phyloP scores from a whole-genome alignment of 2,329 filamentous ascomycete genomes.

The Grosmannia clavigera region DNA sequence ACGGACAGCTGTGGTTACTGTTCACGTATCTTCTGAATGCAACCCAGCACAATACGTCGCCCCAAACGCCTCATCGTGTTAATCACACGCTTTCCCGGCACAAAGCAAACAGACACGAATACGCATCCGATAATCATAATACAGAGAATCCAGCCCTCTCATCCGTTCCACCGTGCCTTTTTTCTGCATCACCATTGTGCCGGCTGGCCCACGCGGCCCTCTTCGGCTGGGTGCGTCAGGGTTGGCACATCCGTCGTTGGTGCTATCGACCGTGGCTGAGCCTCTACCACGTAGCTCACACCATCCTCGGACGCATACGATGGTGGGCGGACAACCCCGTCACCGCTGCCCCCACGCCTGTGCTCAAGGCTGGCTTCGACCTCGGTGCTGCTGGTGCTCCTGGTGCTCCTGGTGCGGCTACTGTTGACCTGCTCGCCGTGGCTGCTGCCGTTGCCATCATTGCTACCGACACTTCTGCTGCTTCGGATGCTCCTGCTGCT shows the following conservation, averaged over 20 bases:
- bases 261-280: slow-evolving; percentile 45
- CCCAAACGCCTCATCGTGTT: not conserved
- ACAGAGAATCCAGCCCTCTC: not conserved
- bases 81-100: not conserved
- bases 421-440: slow-evolving; percentile 3
- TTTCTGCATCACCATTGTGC: slow-evolving; percentile 13
- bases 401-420: no score
- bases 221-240: slow-evolving; percentile 27
- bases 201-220: slow-evolving; percentile 17
- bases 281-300: slow-evolving; percentile 58
- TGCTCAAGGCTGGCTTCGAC: no score
- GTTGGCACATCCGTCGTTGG: slow-evolving; percentile 29
- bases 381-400: no score
- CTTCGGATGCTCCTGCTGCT: slow-evolving; percentile 12
- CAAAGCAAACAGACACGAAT: not conserved
- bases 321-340: slow-evolving; percentile 42
- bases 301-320: slow-evolving; percentile 69
- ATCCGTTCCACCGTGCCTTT: not conserved
- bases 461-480: slow-evolving; percentile 3
- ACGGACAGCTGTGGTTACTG: no score
- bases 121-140: not conserved
- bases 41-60: not conserved
- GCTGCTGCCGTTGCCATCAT: not conserved
- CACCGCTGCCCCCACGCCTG: slow-evolving; percentile 13
- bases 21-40: not conserved